Conservation (phyloP, 345 rosid species). For the Hibiscus trionum region DNA sequence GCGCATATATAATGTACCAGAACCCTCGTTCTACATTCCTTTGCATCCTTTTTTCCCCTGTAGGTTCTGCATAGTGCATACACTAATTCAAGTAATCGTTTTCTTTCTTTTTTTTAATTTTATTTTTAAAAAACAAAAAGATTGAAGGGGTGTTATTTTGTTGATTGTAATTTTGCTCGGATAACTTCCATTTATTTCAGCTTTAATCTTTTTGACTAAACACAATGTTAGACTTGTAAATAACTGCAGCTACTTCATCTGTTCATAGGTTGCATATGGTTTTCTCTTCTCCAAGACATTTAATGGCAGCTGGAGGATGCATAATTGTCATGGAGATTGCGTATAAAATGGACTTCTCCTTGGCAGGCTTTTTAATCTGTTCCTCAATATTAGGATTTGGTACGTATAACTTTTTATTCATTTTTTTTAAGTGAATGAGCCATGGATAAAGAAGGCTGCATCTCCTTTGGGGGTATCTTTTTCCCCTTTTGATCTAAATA, state of each 20-base stretch:
- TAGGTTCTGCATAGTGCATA: neutral
- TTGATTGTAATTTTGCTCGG: neutral
- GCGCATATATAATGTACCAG: neutral
- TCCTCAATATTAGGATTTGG: slow-evolving; percentile 75
- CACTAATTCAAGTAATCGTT: neutral
- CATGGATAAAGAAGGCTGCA: neutral
- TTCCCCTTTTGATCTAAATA: neutral
- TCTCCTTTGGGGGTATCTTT: neutral
- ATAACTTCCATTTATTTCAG: neutral
- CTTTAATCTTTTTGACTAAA: neutral
- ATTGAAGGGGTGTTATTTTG: neutral
- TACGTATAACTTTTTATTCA: slow-evolving; percentile 21
- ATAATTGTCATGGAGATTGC: slow-evolving; percentile 69
- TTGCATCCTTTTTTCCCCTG: neutral
- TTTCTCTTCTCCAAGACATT: slow-evolving; percentile 96
- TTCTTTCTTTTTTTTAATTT: neutral
- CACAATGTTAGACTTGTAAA: neutral
- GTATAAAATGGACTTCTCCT: slow-evolving; percentile 81
- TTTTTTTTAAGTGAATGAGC: neutral
- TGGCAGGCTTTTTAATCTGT: slow-evolving; percentile 72
- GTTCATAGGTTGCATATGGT: slow-evolving; percentile 85
- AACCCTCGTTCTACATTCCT: neutral
- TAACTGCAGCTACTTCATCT: slow-evolving; percentile 6
- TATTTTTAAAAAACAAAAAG: neutral
- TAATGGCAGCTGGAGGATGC: slow-evolving; percentile 83